These are phyloP conservation scores for Hypoxylon cercidicola DNA, from an alignment of 495 filamentous ascomycete genomes.

Conservation along the genomic window DNA sequence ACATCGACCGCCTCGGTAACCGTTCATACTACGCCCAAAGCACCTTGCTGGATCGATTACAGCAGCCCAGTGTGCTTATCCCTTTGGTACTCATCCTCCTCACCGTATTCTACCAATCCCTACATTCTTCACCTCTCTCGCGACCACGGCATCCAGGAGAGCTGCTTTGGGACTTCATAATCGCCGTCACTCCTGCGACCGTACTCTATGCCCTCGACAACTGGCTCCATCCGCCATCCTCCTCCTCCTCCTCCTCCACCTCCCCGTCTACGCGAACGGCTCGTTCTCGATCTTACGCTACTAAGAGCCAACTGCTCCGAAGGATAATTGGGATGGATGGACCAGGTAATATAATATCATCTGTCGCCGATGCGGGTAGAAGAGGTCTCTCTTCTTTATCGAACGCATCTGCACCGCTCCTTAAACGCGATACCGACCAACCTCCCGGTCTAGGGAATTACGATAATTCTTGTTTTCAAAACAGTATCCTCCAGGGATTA, in stretches of 20 bases:
- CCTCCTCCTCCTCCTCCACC: conserved; percentile 48
- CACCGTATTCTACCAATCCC: conserved; percentile 56
- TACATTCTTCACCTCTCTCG: conserved; percentile 43
- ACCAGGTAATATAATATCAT: conserved; percentile 48
- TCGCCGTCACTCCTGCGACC: conserved; percentile 68
- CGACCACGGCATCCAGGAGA: conserved; percentile 51
- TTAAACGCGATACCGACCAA: conserved; percentile 48
- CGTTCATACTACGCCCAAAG: conserved; percentile 30
- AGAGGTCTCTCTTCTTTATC: conserved; percentile 63
- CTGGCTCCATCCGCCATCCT: conserved; percentile 51
- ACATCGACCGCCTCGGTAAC: conserved; percentile 31
- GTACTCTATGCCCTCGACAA: conserved; percentile 69
- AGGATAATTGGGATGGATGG: conserved; percentile 73
- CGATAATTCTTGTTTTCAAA: conserved; percentile 97
- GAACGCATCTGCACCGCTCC: conserved; percentile 47
- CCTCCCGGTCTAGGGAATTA: conserved; percentile 88
- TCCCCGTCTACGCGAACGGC: conserved; percentile 33
- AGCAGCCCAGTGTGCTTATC: conserved; percentile 50
- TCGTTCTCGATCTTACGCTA: conserved; percentile 53
- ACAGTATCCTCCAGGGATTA: conserved; percentile 90
- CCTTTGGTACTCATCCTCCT: conserved; percentile 52
- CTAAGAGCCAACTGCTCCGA: conserved; percentile 75
- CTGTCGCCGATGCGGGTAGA: conserved; percentile 51
- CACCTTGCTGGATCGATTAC: conserved; percentile 44
- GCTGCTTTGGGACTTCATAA: conserved; percentile 71